Evolutionary conservation across 305 asterid genomes (phyloP).

Genomic region (Fraxinus xanthoxyloides): DNA sequence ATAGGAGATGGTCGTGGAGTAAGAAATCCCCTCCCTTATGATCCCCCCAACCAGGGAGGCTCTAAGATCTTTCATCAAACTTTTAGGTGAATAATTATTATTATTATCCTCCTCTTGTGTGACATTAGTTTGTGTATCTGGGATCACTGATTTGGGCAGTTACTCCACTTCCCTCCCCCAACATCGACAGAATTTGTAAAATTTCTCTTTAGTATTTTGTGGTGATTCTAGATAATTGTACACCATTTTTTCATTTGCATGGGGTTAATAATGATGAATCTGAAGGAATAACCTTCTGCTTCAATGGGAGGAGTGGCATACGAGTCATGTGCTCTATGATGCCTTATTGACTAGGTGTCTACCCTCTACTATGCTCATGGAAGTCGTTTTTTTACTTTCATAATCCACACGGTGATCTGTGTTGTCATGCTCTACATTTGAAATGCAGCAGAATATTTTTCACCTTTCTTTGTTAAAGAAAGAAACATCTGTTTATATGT

Average conservation of each 20-base stretch:
- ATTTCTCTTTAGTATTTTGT: background rate
- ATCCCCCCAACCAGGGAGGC: background rate
- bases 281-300: background rate
- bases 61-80: background rate
- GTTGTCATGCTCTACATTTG: background rate
- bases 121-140: background rate
- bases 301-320: background rate
- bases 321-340: background rate
- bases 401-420: background rate
- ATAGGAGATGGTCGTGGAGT: background rate
- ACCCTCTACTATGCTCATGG: background rate
- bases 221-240: background rate
- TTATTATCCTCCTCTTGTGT: background rate
- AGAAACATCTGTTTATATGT: background rate
- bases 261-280: background rate
- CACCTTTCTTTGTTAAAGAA: background rate
- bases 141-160: slow-evolving; percentile 2
- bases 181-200: background rate
- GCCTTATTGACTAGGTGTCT: background rate
- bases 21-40: background rate
- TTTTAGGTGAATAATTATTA: background rate
- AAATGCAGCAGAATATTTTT: background rate
- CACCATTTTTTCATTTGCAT: background rate
- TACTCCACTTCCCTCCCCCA: background rate
- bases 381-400: background rate